A percentile compares a stretch with the other conserved stretches of the same genome.
Conservation (phyloP, 331 rosid genomes). For the Telfairia occidentalis region DNA sequence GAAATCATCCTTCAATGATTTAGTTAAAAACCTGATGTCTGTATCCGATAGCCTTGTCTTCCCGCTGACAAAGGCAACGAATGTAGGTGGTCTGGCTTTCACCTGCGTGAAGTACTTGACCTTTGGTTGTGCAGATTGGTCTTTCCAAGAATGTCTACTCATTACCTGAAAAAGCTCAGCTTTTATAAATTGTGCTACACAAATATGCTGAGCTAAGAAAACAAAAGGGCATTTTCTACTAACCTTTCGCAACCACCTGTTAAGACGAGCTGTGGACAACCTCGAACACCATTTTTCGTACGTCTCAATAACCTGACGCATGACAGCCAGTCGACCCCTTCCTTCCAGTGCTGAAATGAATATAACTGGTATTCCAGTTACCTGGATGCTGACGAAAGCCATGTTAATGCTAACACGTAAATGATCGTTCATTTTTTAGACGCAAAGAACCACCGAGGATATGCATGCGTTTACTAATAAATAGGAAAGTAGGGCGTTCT, state of each 20-base stretch:
- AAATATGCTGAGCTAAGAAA: not conserved
- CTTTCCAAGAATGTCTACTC: constrained; percentile 99
- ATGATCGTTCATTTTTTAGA: not conserved
- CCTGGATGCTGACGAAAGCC: constrained; percentile 25
- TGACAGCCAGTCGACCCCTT: constrained; percentile 55
- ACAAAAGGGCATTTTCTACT: constrained; percentile 3
- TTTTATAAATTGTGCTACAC: not conserved
- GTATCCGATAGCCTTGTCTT: constrained; percentile 59
- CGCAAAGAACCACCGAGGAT: not conserved
- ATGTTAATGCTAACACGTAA: not conserved
- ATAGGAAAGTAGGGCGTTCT: not conserved
- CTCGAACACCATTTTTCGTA: constrained; percentile 86
- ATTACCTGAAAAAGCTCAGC: constrained; percentile 44
- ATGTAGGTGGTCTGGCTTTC: constrained; percentile 90
- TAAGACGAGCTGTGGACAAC: constrained; percentile 72
- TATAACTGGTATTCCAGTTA: constrained; percentile 80
- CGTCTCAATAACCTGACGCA: constrained; percentile 56
- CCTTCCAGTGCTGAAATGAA: constrained; percentile 88
- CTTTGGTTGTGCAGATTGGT: constrained; percentile 82
- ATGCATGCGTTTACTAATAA: not conserved
- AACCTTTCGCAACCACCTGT: constrained; percentile 93
- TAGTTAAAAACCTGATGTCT: constrained; percentile 63
- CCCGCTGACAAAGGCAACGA: constrained; percentile 77
- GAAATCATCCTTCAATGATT: constrained; percentile 85
- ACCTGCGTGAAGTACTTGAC: constrained; percentile 90